Evolutionary conservation across 192 early-diverging fungal genomes (phyloP), one percentile per base, ranked within the genome.

Genomic region (Coemansia sp.): DNA sequence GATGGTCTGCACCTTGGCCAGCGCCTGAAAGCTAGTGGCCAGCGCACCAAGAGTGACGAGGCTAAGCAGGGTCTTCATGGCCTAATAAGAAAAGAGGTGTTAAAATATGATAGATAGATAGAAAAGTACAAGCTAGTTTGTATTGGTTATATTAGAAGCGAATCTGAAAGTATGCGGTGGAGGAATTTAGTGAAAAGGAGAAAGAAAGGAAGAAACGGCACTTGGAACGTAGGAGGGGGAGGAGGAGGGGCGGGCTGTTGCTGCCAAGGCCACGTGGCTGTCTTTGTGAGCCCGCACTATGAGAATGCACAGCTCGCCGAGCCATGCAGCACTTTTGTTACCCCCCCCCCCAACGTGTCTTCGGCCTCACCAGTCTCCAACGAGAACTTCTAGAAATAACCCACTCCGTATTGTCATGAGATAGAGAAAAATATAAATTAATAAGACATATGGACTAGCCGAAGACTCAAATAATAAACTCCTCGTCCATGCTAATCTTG

Each of bases 401-500:
- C 45, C 24, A 9, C n/a, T 7, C 8, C 21, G 4, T 4, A 42
- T 42, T 11, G 37, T 39, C 37, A 39, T 10, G 37, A 39, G 2
- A 39, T 50, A 9, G 27, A 54, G 16, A 54, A 31, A 31, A 33
- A 33, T 54, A 33, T 31, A 33, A 11, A 33, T 16, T 8, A 31
- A 54, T 16, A 11, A 16, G 14, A 29, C 17, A 31, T 16, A 7
- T 33, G 27, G 13, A 21, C 46, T 37, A 13, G 19, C 17, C 34
- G 3, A 4, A n/a, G 3, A 24, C 42, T 73, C 59, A 83, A 17
- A 83, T 68, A 46, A 68, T 63, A 41, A 84, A 75, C 72, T 66
- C 66, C n/a, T 79, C 78, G 63, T 77, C 67, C 77, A 85, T 77
- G 53, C 64, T 53, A 39, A 85, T 70, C 68, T 74, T 75, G 62